Conservation (phyloP, 2,329 filamentous ascomycete genomes). For the Triangularia setosa region DNA sequence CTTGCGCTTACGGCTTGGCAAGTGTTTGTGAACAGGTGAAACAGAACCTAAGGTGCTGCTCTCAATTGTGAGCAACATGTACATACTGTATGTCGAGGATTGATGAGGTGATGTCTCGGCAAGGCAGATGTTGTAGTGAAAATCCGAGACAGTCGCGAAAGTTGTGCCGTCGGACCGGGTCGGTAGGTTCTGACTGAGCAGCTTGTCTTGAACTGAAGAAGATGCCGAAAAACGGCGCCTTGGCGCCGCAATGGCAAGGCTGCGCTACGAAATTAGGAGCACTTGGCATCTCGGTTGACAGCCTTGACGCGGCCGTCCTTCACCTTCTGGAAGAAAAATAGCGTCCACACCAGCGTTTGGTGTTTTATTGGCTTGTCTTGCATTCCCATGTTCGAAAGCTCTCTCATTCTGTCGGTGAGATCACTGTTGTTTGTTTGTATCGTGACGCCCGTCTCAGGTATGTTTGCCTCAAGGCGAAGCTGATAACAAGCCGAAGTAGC, state of each 20-base stretch:
- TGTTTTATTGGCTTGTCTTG: background rate
- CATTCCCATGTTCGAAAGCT: background rate
- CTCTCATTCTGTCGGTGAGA: too few relatives aligned
- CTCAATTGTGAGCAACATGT: background rate
- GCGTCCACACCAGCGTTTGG: background rate
- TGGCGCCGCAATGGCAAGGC: background rate
- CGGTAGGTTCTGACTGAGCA: background rate
- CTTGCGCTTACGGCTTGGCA: background rate
- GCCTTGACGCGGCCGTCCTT: background rate
- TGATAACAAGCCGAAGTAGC: background rate
- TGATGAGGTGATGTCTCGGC: background rate
- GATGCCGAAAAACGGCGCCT: background rate
- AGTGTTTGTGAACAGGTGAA: background rate
- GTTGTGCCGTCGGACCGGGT: background rate
- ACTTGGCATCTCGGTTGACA: background rate
- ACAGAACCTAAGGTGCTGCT: background rate
- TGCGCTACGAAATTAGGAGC: background rate
- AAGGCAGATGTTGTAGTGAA: background rate
- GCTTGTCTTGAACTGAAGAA: background rate
- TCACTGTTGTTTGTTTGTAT: background rate
- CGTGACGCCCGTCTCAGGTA: background rate
- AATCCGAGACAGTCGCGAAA: background rate
- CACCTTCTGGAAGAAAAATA: background rate
- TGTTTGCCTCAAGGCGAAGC: background rate
- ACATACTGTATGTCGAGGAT: background rate